Conservation (phyloP, 805 yeast species). For the Metschnikowia peoriensis region DNA sequence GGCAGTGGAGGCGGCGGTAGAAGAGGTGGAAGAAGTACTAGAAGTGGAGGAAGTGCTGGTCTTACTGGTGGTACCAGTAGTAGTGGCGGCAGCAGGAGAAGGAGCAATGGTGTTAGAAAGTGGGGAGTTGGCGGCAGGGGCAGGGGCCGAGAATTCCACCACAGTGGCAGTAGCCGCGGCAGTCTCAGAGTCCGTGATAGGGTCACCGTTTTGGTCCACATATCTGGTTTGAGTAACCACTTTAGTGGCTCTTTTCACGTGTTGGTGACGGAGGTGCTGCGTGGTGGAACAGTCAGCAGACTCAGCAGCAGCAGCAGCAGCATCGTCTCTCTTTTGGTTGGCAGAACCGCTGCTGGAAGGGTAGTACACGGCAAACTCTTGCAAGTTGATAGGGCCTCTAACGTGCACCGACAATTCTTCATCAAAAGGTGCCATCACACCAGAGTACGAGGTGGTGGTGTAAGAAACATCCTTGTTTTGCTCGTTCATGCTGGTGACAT, state of each 20-base stretch:
- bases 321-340: slow-evolving; percentile 42
- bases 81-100: neutral
- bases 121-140: neutral
- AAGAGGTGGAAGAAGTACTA: slow-evolving; percentile 29
- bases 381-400: slow-evolving; percentile 82
- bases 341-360: slow-evolving; percentile 48
- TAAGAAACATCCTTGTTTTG: slow-evolving; percentile 69
- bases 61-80: slow-evolving; percentile 14
- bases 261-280: slow-evolving; percentile 43
- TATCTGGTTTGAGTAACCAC: slow-evolving; percentile 76
- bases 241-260: slow-evolving; percentile 60
- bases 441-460: slow-evolving; percentile 55
- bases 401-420: slow-evolving; percentile 87
- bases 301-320: too few relatives aligned
- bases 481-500: slow-evolving; percentile 78
- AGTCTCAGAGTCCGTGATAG: slow-evolving; percentile 21
- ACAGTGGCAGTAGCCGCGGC: slow-evolving; percentile 8
- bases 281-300: slow-evolving; percentile 42
- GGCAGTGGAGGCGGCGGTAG: slow-evolving; percentile 33
- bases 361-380: slow-evolving; percentile 87
- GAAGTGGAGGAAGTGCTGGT: slow-evolving; percentile 29
- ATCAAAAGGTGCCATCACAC: slow-evolving; percentile 74
- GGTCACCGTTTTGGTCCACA: slow-evolving; percentile 59
- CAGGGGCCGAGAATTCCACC: neutral
- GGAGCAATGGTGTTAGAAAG: neutral